Conservation (phyloP, 2,329 filamentous ascomycete species). For the Exophiala bonariae region DNA sequence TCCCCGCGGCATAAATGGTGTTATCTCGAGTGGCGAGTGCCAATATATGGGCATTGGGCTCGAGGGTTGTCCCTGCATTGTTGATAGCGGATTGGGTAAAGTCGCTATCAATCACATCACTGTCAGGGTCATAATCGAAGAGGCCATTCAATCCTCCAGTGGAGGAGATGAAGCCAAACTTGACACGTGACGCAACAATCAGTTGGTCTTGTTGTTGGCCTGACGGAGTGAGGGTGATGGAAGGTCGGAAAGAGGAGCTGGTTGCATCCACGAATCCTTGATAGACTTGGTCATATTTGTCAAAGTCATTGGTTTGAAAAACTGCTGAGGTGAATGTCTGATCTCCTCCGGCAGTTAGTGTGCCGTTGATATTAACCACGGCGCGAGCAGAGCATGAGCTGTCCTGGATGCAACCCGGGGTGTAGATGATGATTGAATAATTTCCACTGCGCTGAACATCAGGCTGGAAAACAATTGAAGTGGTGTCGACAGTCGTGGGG, state of each 20-base stretch:
- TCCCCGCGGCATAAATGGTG: constrained; percentile 75
- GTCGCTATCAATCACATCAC: constrained; percentile 56
- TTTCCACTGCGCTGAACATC: constrained; percentile 87
- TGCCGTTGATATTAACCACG: constrained; percentile 76
- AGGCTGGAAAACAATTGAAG: constrained; percentile 72
- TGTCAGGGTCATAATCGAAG: constrained; percentile 78
- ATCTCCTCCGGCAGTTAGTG: constrained; percentile 56
- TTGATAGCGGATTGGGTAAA: constrained; percentile 75
- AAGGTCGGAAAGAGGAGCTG: constrained; percentile 71
- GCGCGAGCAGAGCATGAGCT: constrained; percentile 74
- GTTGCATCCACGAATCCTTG: constrained; percentile 79
- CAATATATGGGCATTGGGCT: constrained; percentile 66
- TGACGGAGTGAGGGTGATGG: constrained; percentile 73
- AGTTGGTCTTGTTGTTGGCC: constrained; percentile 63
- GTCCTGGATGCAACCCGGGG: constrained; percentile 84
- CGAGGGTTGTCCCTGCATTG: constrained; percentile 70
- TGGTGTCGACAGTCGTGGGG: constrained; percentile 57
- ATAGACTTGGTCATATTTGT: constrained; percentile 95
- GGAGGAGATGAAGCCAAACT: constrained; percentile 64
- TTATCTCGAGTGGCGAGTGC: constrained; percentile 66
- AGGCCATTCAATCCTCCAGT: constrained; percentile 83
- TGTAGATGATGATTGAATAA: constrained; percentile 88
- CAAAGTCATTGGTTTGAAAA: constrained; percentile 90
- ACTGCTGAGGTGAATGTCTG: constrained; percentile 60
- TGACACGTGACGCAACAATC: constrained; percentile 85